Evolutionary conservation across 352 stramenopile species (phyloP).

Genomic region (Globisporangium orthogonon): DNA sequence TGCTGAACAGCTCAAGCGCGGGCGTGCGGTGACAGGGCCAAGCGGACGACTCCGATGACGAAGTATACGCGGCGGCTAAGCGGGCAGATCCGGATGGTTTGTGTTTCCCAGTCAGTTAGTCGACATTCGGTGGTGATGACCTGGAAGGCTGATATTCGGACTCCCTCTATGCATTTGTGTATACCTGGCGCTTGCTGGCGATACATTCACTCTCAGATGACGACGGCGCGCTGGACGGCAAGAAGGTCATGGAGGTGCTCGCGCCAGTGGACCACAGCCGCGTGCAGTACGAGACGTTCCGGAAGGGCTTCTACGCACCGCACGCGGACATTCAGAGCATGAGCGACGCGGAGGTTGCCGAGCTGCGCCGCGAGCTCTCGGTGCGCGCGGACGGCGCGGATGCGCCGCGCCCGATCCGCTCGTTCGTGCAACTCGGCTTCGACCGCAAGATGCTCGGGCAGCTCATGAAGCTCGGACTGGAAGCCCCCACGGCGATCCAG

Average conservation of each 20-base stretch:
- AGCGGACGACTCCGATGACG: slow-evolving; percentile 57
- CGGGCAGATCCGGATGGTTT: slow-evolving; percentile 26
- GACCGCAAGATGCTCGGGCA: slow-evolving; percentile 59
- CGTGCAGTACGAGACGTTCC: slow-evolving; percentile 79
- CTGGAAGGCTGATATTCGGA: background rate
- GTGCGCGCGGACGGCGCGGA: slow-evolving; percentile 40
- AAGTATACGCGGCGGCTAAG: slow-evolving; percentile 67
- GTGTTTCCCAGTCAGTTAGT: background rate
- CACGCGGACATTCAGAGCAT: slow-evolving; percentile 36
- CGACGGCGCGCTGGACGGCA: slow-evolving; percentile 20
- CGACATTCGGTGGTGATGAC: background rate
- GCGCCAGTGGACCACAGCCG: slow-evolving; percentile 56
- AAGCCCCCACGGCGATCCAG: slow-evolving; percentile 79
- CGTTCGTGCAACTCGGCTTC: slow-evolving; percentile 69
- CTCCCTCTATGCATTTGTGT: background rate
- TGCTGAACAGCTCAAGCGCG: background rate
- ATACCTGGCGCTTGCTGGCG: background rate
- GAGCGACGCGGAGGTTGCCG: slow-evolving; percentile 25
- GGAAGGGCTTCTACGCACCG: slow-evolving; percentile 66
- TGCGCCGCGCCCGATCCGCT: slow-evolving; percentile 57
- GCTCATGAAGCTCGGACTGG: slow-evolving; percentile 64
- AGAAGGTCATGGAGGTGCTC: slow-evolving; percentile 73
- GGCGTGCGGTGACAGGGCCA: slow-evolving; percentile 4
- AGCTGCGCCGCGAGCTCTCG: slow-evolving; percentile 37
- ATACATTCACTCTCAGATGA: slow-evolving; percentile 1